phyloP scores from a whole-genome alignment of 169 alveolate species.

The Cyclospora cayetanensis region DNA sequence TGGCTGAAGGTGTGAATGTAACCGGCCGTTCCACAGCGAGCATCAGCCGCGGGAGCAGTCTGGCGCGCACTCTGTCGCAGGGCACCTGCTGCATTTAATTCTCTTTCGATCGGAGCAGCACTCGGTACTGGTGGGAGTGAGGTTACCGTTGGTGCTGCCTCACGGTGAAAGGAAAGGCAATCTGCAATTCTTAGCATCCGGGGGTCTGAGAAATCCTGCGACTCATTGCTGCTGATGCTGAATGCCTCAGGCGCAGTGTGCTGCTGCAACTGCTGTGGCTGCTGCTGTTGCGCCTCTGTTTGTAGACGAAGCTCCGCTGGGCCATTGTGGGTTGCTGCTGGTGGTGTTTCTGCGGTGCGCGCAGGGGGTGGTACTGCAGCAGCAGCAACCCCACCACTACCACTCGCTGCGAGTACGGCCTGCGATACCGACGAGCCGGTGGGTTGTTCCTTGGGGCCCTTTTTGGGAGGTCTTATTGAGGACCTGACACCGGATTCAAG shows the following conservation, averaged over 20 bases:
- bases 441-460: not conserved
- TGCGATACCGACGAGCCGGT: too few relatives aligned
- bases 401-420: not conserved
- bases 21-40: too few relatives aligned
- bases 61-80: too few relatives aligned
- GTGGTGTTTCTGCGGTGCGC: too few relatives aligned
- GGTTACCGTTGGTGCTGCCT: not conserved
- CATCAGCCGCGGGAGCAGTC: too few relatives aligned
- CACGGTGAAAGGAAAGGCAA: not conserved
- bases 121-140: not conserved
- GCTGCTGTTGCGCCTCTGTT: not conserved
- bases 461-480: not conserved
- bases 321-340: not conserved
- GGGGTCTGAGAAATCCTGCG: constrained; percentile 32
- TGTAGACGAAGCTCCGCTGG: not conserved
- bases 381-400: not conserved
- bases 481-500: too few relatives aligned
- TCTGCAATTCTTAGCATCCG: not conserved
- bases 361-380: not conserved
- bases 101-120: not conserved
- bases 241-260: constrained; percentile 13
- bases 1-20: not conserved
- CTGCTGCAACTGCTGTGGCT: constrained; percentile 2
- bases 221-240: constrained; percentile 44
- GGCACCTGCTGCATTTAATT: not conserved